Evolutionary conservation across 2,329 filamentous ascomycete genomes (phyloP).

Genomic region (Tolypocladium guangdongense): DNA sequence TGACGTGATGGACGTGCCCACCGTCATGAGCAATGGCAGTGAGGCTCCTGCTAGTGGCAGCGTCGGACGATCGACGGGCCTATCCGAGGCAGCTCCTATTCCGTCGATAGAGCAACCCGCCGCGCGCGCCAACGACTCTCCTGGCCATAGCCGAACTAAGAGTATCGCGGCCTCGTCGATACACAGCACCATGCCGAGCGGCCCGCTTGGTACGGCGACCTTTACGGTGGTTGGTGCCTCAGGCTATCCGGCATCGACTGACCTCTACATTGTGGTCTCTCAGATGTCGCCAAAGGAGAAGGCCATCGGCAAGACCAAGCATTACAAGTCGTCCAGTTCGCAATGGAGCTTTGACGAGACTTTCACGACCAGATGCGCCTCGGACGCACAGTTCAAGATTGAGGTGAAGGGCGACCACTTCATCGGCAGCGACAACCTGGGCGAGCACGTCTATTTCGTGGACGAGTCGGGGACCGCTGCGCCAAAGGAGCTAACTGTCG

Average conservation of each 20-base stretch:
- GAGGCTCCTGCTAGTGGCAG: constrained; percentile 23
- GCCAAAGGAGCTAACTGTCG: constrained; percentile 66
- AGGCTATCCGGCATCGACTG: constrained; percentile 64
- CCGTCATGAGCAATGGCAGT: constrained; percentile 19
- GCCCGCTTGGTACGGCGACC: constrained; percentile 62
- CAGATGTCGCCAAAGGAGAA: constrained; percentile 61
- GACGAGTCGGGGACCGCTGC: constrained; percentile 60
- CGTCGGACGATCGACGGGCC: constrained; percentile 30
- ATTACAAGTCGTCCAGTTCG: constrained; percentile 62
- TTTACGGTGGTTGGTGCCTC: constrained; percentile 72
- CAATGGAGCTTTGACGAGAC: constrained; percentile 63
- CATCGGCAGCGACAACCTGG: constrained; percentile 76
- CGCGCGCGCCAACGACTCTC: constrained; percentile 14
- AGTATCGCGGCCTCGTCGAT: constrained; percentile 56
- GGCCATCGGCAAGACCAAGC: constrained; percentile 84
- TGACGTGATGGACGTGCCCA: constrained; percentile 29
- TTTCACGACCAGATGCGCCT: constrained; percentile 66
- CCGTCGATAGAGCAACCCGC: constrained; percentile 8
- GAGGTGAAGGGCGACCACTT: constrained; percentile 76
- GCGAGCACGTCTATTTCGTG: constrained; percentile 84
- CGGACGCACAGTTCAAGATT: constrained; percentile 79
- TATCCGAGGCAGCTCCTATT: constrained; percentile 22
- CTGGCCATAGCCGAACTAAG: constrained; percentile 38
- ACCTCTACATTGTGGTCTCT: constrained; percentile 67
- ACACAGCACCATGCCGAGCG: constrained; percentile 49